These are phyloP conservation scores for Tricholoma sp. DNA, from an alignment of 768 basidiomycete genomes.

Conservation along the genomic window DNA sequence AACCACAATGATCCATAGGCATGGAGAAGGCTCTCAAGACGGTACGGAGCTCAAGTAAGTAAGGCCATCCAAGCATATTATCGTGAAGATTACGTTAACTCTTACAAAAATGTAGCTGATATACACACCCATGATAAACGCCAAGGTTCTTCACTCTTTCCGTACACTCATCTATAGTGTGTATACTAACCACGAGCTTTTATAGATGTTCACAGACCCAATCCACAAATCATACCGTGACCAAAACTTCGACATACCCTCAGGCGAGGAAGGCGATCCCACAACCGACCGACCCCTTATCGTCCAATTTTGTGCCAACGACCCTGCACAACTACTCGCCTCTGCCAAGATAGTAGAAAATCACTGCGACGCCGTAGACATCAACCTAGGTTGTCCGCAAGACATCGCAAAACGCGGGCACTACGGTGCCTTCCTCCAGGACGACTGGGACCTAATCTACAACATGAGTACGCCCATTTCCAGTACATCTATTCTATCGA, in stretches of 20 bases:
- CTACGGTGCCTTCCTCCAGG: conserved; percentile 90
- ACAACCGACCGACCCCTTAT: conserved; percentile 76
- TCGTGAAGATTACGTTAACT: not conserved
- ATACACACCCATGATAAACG: conserved; percentile 99
- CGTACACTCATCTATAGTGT: not conserved
- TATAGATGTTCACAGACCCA: conserved; percentile 58
- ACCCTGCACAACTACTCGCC: conserved; percentile 69
- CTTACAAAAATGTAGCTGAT: conserved; percentile 51
- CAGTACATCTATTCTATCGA: not conserved
- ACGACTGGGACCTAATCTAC: conserved; percentile 90
- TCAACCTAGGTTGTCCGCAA: conserved; percentile 94
- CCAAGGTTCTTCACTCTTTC: conserved; percentile 48
- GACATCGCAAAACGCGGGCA: conserved; percentile 85
- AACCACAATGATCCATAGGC: conserved; percentile 46
- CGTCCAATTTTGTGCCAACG: conserved; percentile 92
- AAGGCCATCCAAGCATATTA: not conserved
- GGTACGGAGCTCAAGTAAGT: conserved; percentile 76
- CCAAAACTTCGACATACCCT: conserved; percentile 60
- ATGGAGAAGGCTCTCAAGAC: conserved; percentile 79
- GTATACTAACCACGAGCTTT: not conserved
- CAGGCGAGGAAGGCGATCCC: conserved; percentile 81
- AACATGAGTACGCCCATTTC: conserved; percentile 53
- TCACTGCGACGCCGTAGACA: conserved; percentile 88
- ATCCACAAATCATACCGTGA: conserved; percentile 52
- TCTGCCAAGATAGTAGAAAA: conserved; percentile 75